A percentile compares a stretch with the other conserved stretches of the same genome.
Evolutionary conservation across 108 stramenopile genomes (phyloP).

Genomic region (Schizochytrium sp.): DNA sequence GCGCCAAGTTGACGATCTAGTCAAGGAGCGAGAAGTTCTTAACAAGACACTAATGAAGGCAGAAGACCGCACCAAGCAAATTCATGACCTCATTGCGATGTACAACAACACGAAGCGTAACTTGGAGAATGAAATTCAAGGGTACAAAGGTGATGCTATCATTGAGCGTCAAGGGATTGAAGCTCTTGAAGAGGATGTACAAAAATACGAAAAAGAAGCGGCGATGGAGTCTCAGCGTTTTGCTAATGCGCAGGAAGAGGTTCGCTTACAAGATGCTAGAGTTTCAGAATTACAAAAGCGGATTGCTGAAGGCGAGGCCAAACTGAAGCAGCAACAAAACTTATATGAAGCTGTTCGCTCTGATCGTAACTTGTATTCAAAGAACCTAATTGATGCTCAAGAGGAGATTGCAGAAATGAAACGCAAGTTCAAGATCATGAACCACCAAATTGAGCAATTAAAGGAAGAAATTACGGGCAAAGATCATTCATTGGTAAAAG

Average conservation of each 20-base stretch:
- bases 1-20: conserved; percentile 35
- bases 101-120: conserved; percentile 8
- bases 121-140: conserved; percentile 36
- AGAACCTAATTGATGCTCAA: conserved; percentile 76
- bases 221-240: conserved; percentile 65
- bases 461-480: conserved; percentile 80
- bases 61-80: neutral
- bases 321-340: conserved; percentile 80
- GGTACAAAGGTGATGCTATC: conserved; percentile 51
- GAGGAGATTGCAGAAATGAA: conserved; percentile 79
- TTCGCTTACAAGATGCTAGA: conserved; percentile 75
- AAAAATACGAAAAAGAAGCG: conserved; percentile 70
- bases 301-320: conserved; percentile 65
- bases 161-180: conserved; percentile 20
- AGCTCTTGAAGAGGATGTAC: conserved; percentile 27
- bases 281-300: conserved; percentile 75
- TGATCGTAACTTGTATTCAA: conserved; percentile 77
- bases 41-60: conserved; percentile 23
- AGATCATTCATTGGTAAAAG: conserved; percentile 79
- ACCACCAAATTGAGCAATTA: conserved; percentile 79
- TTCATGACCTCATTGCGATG: neutral
- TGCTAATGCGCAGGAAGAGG: conserved; percentile 72
- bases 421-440: conserved; percentile 76
- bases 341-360: conserved; percentile 78
- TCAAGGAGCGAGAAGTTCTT: conserved; percentile 60